A percentile compares a stretch with the other conserved stretches of the same genome.
These are phyloP conservation scores for Dacryopinax spathularia DNA, from an alignment of 768 basidiomycete species.

Conservation along the genomic window DNA sequence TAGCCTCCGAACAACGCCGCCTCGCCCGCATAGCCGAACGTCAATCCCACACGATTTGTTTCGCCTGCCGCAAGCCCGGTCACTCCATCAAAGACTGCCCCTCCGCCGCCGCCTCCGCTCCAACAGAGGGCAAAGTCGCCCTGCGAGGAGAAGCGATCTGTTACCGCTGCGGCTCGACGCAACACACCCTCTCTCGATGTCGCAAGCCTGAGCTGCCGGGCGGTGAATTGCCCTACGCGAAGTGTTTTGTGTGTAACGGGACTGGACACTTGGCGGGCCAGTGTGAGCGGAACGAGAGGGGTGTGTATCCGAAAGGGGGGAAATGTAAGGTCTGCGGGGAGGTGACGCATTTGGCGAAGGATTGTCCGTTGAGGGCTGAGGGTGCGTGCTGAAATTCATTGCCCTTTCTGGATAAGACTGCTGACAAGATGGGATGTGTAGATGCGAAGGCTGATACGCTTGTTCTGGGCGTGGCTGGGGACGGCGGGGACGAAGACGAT, in stretches of 20 bases:
- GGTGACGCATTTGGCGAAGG: conserved; percentile 69
- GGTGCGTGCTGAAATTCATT: not conserved
- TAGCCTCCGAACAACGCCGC: conserved; percentile 44
- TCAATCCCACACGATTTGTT: conserved; percentile 52
- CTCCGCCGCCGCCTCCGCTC: conserved; percentile 20
- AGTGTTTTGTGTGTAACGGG: conserved; percentile 77
- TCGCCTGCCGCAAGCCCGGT: conserved; percentile 71
- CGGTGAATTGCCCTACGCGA: conserved; percentile 71
- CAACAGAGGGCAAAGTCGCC: conserved; percentile 19
- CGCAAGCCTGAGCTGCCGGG: conserved; percentile 44
- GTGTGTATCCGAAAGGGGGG: conserved; percentile 84
- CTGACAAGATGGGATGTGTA: not conserved
- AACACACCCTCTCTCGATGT: conserved; percentile 68
- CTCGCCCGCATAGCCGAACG: conserved; percentile 48
- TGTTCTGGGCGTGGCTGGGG: conserved; percentile 21
- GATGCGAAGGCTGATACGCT: not conserved
- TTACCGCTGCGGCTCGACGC: conserved; percentile 62
- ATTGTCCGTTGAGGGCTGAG: conserved; percentile 45
- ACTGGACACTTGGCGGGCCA: conserved; percentile 74
- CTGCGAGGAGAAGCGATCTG: conserved; percentile 16
- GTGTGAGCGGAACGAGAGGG: conserved; percentile 67
- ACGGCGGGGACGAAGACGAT: conserved; percentile 88
- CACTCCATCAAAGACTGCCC: conserved; percentile 78
- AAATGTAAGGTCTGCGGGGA: conserved; percentile 79
- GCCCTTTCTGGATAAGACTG: not conserved